These are phyloP conservation scores for Cubamyces sp. DNA, from an alignment of 768 basidiomycete genomes.

Conservation along the genomic window DNA sequence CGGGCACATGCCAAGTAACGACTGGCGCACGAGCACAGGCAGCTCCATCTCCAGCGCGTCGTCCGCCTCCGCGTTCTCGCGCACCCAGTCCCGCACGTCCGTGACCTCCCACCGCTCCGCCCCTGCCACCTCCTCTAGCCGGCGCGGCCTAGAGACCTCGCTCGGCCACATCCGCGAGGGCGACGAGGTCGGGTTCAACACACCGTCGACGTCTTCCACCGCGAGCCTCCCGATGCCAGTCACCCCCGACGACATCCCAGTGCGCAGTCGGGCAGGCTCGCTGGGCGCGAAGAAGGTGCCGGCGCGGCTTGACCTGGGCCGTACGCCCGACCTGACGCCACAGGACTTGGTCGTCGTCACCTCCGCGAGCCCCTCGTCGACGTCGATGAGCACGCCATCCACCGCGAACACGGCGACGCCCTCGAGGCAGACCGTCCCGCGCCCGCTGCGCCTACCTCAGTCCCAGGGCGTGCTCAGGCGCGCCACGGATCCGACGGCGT, in stretches of 20 bases:
- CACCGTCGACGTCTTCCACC: constrained; percentile 31
- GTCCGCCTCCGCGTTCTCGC: constrained; percentile 16
- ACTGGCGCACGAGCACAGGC: constrained; percentile 19
- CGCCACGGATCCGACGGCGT: neutral
- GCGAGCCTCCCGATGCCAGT: constrained; percentile 29
- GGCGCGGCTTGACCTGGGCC: constrained; percentile 15
- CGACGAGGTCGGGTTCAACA: constrained; percentile 25
- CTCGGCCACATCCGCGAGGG: constrained; percentile 28
- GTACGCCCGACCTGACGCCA: constrained; percentile 3
- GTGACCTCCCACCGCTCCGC: constrained; percentile 26
- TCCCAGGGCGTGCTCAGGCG: constrained; percentile 15
- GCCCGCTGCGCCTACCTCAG: constrained; percentile 29
- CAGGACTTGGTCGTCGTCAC: constrained; percentile 13
- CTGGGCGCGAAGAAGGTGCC: constrained; percentile 11
- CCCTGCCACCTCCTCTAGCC: constrained; percentile 11
- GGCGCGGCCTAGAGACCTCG: constrained; percentile 14
- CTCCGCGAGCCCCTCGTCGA: constrained; percentile 21
- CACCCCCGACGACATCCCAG: constrained; percentile 26
- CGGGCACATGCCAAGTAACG: neutral
- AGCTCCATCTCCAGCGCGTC: constrained; percentile 22
- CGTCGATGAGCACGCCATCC: constrained; percentile 7
- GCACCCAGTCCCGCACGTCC: constrained; percentile 24
- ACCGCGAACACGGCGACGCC: neutral
- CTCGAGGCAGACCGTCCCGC: constrained; percentile 19
- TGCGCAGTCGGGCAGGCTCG: neutral